These are phyloP conservation scores for Dendrobium huoshanense DNA, from an alignment of 106 monocot species.

Conservation along the genomic window DNA sequence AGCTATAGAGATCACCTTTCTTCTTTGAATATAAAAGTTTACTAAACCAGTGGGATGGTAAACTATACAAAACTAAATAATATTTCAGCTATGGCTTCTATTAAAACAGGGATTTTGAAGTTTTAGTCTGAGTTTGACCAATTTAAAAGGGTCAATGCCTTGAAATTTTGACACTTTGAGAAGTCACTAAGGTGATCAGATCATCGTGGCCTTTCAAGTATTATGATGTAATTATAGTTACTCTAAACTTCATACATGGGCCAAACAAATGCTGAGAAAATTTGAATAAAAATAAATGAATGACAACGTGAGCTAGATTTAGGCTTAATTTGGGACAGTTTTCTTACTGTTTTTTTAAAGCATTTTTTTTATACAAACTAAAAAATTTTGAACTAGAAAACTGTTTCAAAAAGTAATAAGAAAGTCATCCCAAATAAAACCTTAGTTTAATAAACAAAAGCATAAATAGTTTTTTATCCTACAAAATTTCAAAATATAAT, in stretches of 20 bases:
- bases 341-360: too few relatives aligned
- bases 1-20: background rate
- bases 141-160: background rate
- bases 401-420: too few relatives aligned
- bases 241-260: background rate
- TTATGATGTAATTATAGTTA: background rate
- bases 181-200: background rate
- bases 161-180: background rate
- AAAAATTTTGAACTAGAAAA: too few relatives aligned
- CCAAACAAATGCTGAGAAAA: background rate
- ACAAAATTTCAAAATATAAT: background rate
- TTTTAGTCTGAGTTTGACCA: background rate
- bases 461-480: background rate
- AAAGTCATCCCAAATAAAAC: too few relatives aligned
- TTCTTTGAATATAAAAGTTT: background rate
- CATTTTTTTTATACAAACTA: too few relatives aligned
- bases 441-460: background rate
- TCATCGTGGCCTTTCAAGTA: background rate
- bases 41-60: background rate
- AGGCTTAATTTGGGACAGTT: too few relatives aligned
- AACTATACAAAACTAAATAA: background rate
- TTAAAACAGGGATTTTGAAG: background rate
- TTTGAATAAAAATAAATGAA: background rate
- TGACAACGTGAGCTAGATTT: background rate
- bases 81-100: background rate